These are phyloP conservation scores for Cyberlindnera mycetangii DNA, from an alignment of 805 yeast species.

Conservation along the genomic window DNA sequence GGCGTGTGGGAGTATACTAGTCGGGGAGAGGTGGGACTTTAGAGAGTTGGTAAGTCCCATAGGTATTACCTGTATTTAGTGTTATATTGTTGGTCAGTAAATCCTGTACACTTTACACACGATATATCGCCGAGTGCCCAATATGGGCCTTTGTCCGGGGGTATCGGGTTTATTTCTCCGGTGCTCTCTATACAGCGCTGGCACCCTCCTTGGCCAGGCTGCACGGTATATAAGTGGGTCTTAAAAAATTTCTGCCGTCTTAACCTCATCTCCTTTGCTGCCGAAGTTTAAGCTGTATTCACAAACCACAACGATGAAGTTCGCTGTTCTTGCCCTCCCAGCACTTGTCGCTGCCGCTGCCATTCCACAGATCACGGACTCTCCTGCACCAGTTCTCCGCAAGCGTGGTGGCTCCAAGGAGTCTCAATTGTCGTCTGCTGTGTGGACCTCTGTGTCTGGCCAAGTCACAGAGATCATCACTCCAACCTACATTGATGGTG, in stretches of 20 bases:
- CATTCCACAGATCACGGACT: constrained; percentile 18
- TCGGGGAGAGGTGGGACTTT: too few relatives aligned
- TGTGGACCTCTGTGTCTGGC: constrained; percentile 38
- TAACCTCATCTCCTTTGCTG: neutral
- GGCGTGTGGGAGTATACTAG: too few relatives aligned
- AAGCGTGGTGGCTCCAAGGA: constrained; percentile 24
- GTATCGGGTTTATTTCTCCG: constrained; percentile 14
- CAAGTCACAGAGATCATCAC: constrained; percentile 42
- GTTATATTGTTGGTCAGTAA: too few relatives aligned
- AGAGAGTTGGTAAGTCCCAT: too few relatives aligned
- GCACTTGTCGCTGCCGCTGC: constrained; percentile 25
- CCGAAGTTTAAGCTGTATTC: neutral
- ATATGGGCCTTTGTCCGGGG: too few relatives aligned
- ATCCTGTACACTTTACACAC: too few relatives aligned
- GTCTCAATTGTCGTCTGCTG: too few relatives aligned
- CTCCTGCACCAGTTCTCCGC: constrained; percentile 19
- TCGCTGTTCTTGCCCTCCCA: constrained; percentile 12
- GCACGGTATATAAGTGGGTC: neutral
- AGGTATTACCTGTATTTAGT: too few relatives aligned
- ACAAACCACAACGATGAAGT: constrained; percentile 10
- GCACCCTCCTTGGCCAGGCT: neutral
- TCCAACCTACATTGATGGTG: constrained; percentile 48
- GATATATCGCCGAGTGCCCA: too few relatives aligned
- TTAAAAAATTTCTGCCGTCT: neutral
- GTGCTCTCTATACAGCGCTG: neutral